Conservation (phyloP, 805 yeast species). For the Candida xiaguanensis region DNA sequence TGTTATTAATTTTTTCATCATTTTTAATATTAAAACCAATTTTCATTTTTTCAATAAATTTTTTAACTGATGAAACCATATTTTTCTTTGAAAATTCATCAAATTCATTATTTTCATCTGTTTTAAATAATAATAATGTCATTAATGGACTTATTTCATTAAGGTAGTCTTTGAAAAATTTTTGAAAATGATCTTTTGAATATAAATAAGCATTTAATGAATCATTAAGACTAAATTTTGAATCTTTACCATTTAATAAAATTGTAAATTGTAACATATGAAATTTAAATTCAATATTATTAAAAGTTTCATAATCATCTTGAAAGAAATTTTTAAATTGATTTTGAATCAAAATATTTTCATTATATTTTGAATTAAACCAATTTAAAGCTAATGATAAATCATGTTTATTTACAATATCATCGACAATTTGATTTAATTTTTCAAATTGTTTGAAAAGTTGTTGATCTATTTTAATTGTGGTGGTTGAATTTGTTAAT, state of each 20-base stretch:
- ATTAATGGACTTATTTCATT: slow-evolving; percentile 33
- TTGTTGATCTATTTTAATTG: slow-evolving; percentile 18
- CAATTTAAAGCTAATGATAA: slow-evolving; percentile 28
- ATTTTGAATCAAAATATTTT: slow-evolving; percentile 4
- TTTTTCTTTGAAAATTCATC: slow-evolving; percentile 16
- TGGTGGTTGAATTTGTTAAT: slow-evolving; percentile 15
- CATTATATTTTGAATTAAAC: slow-evolving; percentile 25
- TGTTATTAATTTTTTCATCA: slow-evolving; percentile 13
- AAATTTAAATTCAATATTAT: slow-evolving; percentile 30
- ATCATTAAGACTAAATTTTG: slow-evolving; percentile 17
- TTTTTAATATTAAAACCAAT: slow-evolving; percentile 18
- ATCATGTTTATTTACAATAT: slow-evolving; percentile 29
- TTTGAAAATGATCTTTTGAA: slow-evolving; percentile 33
- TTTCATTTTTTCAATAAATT: slow-evolving; percentile 22
- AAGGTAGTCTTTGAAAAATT: slow-evolving; percentile 27
- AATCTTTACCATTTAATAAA: slow-evolving; percentile 20
- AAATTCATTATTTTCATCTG: slow-evolving; percentile 7
- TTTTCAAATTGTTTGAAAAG: slow-evolving; percentile 24
- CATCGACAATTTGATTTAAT: slow-evolving; percentile 32
- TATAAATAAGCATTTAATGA: slow-evolving; percentile 34
- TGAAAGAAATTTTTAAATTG: not conserved
- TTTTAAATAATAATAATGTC: slow-evolving; percentile 24
- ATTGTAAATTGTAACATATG: slow-evolving; percentile 37
- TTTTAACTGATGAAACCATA: slow-evolving; percentile 17
- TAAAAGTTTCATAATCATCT: not conserved